Evolutionary conservation across 78 protist genomes (phyloP).

Genomic region (Guillardia theta): DNA sequence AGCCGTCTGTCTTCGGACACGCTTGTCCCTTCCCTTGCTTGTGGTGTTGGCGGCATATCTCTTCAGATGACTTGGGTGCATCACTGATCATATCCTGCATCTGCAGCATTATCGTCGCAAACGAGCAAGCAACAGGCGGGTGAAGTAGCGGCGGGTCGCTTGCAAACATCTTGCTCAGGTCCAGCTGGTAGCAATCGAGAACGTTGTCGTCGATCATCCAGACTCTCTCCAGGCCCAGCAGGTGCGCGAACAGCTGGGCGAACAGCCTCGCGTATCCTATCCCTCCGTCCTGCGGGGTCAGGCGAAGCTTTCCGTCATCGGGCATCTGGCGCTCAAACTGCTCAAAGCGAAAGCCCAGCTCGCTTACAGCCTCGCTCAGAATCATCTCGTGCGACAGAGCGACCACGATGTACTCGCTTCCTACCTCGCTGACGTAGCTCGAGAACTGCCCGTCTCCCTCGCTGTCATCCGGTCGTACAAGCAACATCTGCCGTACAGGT

Average conservation of each 20-base stretch:
- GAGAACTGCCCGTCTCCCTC: background rate
- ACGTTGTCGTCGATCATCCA: conserved; percentile 14
- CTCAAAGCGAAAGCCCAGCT: background rate
- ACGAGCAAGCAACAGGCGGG: background rate
- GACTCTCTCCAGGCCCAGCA: background rate
- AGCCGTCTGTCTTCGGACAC: background rate
- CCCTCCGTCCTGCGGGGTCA: background rate
- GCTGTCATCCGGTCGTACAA: background rate
- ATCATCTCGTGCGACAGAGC: background rate
- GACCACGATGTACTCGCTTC: background rate
- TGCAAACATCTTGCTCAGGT: background rate
- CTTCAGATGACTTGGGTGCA: background rate
- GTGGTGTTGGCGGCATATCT: background rate
- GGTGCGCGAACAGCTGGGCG: background rate
- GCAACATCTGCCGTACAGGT: background rate
- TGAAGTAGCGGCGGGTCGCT: background rate
- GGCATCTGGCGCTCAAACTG: background rate
- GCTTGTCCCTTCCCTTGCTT: background rate
- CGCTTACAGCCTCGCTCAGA: background rate
- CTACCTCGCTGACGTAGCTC: background rate
- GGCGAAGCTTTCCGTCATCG: background rate
- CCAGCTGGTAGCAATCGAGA: background rate
- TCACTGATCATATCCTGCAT: background rate
- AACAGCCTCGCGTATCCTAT: background rate
- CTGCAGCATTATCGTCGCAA: background rate